phyloP scores from a whole-genome alignment of 805 yeast genomes.

The Metschnikowia henanensis region DNA sequence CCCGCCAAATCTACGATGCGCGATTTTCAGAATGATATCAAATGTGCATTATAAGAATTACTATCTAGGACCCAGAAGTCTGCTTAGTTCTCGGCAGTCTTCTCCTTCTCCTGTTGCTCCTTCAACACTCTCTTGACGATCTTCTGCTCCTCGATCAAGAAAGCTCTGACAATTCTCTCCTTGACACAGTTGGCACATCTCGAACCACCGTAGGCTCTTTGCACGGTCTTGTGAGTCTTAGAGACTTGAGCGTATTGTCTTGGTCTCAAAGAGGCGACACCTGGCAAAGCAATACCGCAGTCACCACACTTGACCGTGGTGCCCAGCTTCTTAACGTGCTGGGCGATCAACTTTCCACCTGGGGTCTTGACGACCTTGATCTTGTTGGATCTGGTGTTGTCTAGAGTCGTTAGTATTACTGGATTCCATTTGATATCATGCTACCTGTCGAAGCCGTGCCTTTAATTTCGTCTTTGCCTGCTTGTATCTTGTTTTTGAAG shows the following conservation, averaged over 20 bases:
- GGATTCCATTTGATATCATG: too few species aligned
- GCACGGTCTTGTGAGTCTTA: conserved; percentile 96
- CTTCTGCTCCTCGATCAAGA: conserved; percentile 99
- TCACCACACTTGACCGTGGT: conserved; percentile 89
- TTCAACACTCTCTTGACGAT: conserved; percentile 98
- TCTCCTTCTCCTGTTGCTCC: conserved; percentile 91
- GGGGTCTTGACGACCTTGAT: conserved; percentile 99
- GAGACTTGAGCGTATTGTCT: conserved; percentile 95
- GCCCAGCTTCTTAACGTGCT: conserved; percentile 92
- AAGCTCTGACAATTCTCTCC: conserved; percentile 99
- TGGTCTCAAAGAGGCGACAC: conserved; percentile 96
- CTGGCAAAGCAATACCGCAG: conserved; percentile 79
- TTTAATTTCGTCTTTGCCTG: too few species aligned
- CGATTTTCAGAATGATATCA: conserved; percentile 1
- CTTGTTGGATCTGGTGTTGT: conserved; percentile 99
- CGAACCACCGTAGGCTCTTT: conserved; percentile 99
- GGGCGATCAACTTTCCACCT: conserved; percentile 98
- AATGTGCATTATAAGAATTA: conserved; percentile 18
- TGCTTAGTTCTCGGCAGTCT: conserved; percentile 33
- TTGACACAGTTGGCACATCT: conserved; percentile 98
- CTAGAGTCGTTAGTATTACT: conserved; percentile 46
- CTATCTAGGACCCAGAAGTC: conserved; percentile 1
- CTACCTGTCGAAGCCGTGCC: too few species aligned
- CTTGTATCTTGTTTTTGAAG: too few species aligned
- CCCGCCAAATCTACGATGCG: too few species aligned